phyloP scores from a whole-genome alignment of 768 basidiomycete species.

The Podaxis sp. region DNA sequence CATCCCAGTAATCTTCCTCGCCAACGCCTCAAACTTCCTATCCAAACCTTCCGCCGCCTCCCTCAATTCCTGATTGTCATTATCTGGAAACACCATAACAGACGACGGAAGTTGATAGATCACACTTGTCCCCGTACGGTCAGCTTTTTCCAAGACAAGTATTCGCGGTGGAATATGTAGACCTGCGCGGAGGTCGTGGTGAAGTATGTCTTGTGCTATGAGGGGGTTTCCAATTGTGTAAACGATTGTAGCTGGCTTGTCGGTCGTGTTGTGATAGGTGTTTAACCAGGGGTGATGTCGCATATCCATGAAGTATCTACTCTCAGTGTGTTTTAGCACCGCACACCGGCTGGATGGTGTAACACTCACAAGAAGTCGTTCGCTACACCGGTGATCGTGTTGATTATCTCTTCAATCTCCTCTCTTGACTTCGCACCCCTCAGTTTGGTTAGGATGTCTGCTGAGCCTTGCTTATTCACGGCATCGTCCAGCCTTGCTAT shows the following conservation, averaged over 20 bases:
- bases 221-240: slow-evolving; percentile 55
- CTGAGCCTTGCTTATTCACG: slow-evolving; percentile 37
- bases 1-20: slow-evolving; percentile 30
- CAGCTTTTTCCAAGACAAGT: slow-evolving; percentile 38
- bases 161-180: slow-evolving; percentile 45
- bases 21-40: slow-evolving; percentile 40
- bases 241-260: slow-evolving; percentile 30
- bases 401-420: slow-evolving; percentile 35
- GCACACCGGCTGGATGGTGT: background rate
- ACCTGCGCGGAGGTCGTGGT: slow-evolving; percentile 37
- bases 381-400: slow-evolving; percentile 24
- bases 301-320: slow-evolving; percentile 41
- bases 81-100: slow-evolving; percentile 31
- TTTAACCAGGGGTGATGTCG: slow-evolving; percentile 36
- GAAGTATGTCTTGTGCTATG: slow-evolving; percentile 43
- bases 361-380: slow-evolving; percentile 45
- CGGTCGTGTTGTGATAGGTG: slow-evolving; percentile 23
- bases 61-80: slow-evolving; percentile 28
- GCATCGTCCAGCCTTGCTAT: slow-evolving; percentile 40
- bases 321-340: background rate
- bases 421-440: slow-evolving; percentile 28
- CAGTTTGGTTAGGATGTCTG: slow-evolving; percentile 23
- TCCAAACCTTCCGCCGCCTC: slow-evolving; percentile 36
- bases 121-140: slow-evolving; percentile 36
- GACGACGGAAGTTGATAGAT: slow-evolving; percentile 49